Evolutionary conservation across 139 green algal species (phyloP).

Genomic region (Tetradesmus obliquus): DNA sequence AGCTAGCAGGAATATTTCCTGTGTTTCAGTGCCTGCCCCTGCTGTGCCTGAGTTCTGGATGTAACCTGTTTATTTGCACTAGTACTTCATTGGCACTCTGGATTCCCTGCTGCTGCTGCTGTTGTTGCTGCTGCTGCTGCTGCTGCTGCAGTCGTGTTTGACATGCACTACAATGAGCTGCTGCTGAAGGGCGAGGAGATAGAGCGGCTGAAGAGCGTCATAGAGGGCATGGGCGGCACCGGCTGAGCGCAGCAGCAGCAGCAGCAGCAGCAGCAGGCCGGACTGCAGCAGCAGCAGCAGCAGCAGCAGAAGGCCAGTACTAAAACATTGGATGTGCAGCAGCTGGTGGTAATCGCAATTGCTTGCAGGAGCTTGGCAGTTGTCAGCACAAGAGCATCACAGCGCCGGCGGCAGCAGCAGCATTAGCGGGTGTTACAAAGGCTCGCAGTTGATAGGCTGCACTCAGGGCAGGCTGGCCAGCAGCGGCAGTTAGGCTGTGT

Average conservation of each 20-base stretch:
- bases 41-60: neutral
- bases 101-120: neutral
- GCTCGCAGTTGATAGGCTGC: no score
- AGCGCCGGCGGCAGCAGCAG: no score
- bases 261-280: neutral
- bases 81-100: neutral
- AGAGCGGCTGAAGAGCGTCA: constrained; percentile 64
- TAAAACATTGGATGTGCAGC: neutral
- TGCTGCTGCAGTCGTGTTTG: constrained; percentile 37
- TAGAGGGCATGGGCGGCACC: constrained; percentile 55
- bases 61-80: neutral
- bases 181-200: constrained; percentile 77
- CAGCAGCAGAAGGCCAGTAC: neutral
- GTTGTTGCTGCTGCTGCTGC: neutral
- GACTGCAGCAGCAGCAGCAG: neutral
- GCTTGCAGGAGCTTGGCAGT: no score
- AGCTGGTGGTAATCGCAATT: no score
- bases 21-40: neutral
- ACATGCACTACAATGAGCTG: constrained; percentile 75
- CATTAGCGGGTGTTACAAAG: no score
- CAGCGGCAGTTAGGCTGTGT: no score
- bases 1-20: no score
- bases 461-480: no score
- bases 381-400: no score
- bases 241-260: neutral